phyloP scores from a whole-genome alignment of 1,139 yeast species.

The Hemisphaericaspora subhashii region DNA sequence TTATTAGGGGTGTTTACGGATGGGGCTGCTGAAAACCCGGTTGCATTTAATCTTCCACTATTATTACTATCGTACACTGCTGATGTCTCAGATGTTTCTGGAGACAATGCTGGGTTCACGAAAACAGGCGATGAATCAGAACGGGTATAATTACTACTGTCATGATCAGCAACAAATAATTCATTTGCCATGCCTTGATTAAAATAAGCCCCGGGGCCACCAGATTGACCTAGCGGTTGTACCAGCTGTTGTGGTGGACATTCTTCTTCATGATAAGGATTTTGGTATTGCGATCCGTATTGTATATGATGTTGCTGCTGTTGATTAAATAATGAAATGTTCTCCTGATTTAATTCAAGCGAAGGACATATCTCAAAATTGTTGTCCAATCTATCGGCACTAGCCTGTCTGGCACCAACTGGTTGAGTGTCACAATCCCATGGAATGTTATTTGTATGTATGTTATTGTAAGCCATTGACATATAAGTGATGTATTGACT shows the following conservation, averaged over 20 bases:
- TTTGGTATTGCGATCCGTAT: not conserved
- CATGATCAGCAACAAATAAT: slow-evolving; percentile 1
- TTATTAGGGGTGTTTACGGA: slow-evolving; percentile 1
- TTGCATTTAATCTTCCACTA: not conserved
- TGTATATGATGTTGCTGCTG: slow-evolving; percentile 7
- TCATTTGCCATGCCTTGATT: not conserved
- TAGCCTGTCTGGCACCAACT: not conserved
- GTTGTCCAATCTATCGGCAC: no score
- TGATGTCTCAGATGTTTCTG: slow-evolving; percentile 15
- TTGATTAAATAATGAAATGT: slow-evolving; percentile 11
- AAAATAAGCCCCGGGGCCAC: not conserved
- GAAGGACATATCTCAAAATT: slow-evolving; percentile 10
- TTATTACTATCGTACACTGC: slow-evolving; percentile 3
- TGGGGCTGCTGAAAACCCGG: not conserved
- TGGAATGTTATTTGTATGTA: not conserved
- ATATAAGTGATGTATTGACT: no score
- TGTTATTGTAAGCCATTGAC: slow-evolving; percentile 1
- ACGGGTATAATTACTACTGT: slow-evolving; percentile 3
- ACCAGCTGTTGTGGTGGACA: slow-evolving; percentile 5
- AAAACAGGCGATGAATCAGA: slow-evolving; percentile 13
- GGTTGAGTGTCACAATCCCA: slow-evolving; percentile 1
- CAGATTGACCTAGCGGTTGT: not conserved
- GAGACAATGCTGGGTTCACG: slow-evolving; percentile 10
- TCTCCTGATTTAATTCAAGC: slow-evolving; percentile 16
- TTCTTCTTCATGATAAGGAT: not conserved